Evolutionary conservation across 2,329 filamentous ascomycete species (phyloP), one percentile per base, ranked within the genome.

Genomic region (Fusarium oxysporum): DNA sequence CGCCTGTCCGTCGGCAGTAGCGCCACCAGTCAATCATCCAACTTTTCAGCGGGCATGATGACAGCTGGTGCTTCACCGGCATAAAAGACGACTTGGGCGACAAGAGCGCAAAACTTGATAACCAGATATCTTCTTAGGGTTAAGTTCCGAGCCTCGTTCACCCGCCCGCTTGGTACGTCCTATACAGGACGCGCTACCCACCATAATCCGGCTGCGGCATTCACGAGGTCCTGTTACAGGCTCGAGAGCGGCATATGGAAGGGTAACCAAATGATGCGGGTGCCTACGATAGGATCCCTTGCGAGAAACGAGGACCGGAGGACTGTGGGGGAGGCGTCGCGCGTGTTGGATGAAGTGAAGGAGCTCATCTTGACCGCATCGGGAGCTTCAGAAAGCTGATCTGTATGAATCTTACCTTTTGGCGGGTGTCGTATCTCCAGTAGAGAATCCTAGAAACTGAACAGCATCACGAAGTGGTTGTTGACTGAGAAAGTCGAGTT

Each of bases 121-220:
- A 90, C 93, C 93, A 92, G 90, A 86, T 82, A 81, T 85, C 83
- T 85, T 86, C 88, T 93, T 97, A 97, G 95, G 95, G 95, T 97
- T 97, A 97, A 95, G 93, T 95, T 95, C 93, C 94, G 91, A 92
- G 84, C 85, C 83, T 85, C 86, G 86, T 90, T 92, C 89, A 87
- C 89, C 84, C 85, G 79, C 80, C 74, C 74, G 73, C 78, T 82
- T 81, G 83, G 84, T 64, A 81, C 83, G 81, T 80, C 81, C 80
- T 72, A 79, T 65, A 61, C 62, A 61, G 70, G 23, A 56, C 51
- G 71, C 70, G 33, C 37, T 71, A 67, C 43, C 77, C 82, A 79
- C 79, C 80, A 81, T 80, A 78, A 80, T 83, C 86, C 85, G 78
- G 77, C 77, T 86, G 84, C 86, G 78, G 86, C 86, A 80, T 82